Evolutionary conservation across 805 yeast species (phyloP), one percentile per base, ranked within the genome.

Genomic region (Candida insectalens): DNA sequence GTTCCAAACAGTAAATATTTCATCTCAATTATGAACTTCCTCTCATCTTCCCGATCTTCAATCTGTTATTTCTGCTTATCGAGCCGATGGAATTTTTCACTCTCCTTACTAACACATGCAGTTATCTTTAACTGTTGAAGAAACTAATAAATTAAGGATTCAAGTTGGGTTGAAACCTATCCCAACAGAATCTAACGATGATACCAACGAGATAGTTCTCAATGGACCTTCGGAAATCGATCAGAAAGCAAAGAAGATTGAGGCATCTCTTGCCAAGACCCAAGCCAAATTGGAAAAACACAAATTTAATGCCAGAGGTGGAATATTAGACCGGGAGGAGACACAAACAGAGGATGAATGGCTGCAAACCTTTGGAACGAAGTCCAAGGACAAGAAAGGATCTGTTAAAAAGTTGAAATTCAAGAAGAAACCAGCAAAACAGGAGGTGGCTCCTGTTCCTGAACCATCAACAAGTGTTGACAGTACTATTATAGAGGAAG

Each of bases 101-200:
- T 12, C 10, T 21, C 23, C 7, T 8, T 21, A 21, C 23, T 21
- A 7, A 8, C 12, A 7, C 12, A 25, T 10, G 12, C 28, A 9
- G 12, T 10, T 22, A 6, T 34, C 41, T 1, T 26, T 66, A 22
- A 60, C 70, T 1, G 36, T 69, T 4, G 66, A 59, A 33, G 75
- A 69, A 36, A 70, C 76, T 0, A 71, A 71, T 46, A 58, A 53
- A 41, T 52, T 71, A 10, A 51, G 76, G 18, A 42, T 49, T 3
- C 51, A 62, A 30, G 36, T 67, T 19, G 76, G 77, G 2, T 50
- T 70, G n/a, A 51, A 55, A 28, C 63, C 64, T 4, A 46, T 66
- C 25, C 76, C 78, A 1, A 64, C 73, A 6, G 29, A 16, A 15
- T 19, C 20, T 9, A 19, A 25, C 5, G 20, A 23, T 8, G 8